Base-by-base conservation (phyloP, 2,329 filamentous ascomycete species). In the Eurotiales sp. region DNA sequence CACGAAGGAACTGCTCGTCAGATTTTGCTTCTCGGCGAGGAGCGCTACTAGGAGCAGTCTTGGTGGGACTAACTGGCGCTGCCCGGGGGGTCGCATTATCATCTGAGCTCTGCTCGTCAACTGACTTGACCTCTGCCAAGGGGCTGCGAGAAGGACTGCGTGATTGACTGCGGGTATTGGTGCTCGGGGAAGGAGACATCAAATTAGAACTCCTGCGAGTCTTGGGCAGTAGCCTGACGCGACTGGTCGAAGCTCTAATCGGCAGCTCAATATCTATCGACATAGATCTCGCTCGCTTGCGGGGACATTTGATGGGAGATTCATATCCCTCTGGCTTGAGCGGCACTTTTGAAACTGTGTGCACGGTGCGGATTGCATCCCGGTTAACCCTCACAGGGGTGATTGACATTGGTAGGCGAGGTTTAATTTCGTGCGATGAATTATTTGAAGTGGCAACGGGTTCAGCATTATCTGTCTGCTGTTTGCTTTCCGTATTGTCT, bases 281-380 rank as follows among this genome's bases (percentile, higher is more conserved):
- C 72, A 61, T 78, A 70, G 62, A 87, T 69, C 60, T 82, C 51
- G 74, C 67, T 58, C 76, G 60, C 64, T 79, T 70, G 53, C 74
- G 66, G 51, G 73, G 62, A 50, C 73, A 55, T 55, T 72, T 72
- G 58, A 75, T 53, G 43, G 77, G 74, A 8, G 75, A 77, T 2
- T 74, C 65, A 5, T 76, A 69, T 12, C 73, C 85, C 21, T 84
- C 83, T 3, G 83, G 75, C 66, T 88, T 89, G 36, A 91, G 71
- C 1, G 87, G 87, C 4, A 91, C 82, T 69, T 90, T 91, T 22
- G 85, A 87, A 0, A 88, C 83, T 0, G 88, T 91, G 65, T 87
- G 82, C 56, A 86, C 81, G n/a, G 77, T 72, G 39, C 75, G 74
- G 50, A 76, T 75, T n/a, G 67, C 71, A n/a, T 75, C 61, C 0